Evolutionary conservation across 2,329 filamentous ascomycete species (phyloP).

Genomic region (Monosporascus sp.): DNA sequence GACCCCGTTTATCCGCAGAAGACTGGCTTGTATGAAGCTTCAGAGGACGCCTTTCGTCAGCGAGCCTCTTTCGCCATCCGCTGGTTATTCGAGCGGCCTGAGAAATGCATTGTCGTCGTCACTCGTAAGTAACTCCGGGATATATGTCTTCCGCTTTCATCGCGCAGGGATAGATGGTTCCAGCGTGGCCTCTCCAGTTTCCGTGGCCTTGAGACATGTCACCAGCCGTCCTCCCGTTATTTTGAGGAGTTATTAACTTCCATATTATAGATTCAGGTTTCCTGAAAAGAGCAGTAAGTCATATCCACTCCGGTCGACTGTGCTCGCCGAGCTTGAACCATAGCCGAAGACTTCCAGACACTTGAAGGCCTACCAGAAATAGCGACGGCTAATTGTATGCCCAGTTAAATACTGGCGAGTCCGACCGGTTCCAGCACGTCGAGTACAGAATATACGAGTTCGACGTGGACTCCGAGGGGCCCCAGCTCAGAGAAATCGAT

Average conservation of each 20-base stretch:
- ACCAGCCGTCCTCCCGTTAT: too few species aligned
- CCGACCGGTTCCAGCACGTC: conserved; percentile 17
- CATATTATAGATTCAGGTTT: background rate
- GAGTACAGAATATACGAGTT: conserved; percentile 24
- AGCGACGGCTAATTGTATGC: background rate
- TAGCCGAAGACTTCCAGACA: background rate
- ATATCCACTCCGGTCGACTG: too few species aligned
- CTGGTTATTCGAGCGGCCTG: conserved; percentile 23
- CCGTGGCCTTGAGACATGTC: too few species aligned
- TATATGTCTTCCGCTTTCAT: conserved; percentile 1
- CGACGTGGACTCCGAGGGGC: conserved; percentile 8
- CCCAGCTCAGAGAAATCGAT: conserved; percentile 12
- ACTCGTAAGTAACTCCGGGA: conserved; percentile 9
- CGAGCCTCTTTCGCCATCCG: conserved; percentile 20
- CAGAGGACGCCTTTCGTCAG: conserved; percentile 19
- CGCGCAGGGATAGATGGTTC: too few species aligned
- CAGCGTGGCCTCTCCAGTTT: too few species aligned
- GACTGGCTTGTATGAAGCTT: conserved; percentile 23
- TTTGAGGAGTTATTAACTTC: background rate
- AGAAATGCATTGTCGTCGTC: conserved; percentile 25
- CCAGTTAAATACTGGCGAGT: background rate
- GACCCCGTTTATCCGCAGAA: conserved; percentile 27
- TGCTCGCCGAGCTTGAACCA: too few species aligned
- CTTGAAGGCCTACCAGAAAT: background rate
- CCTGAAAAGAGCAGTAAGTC: background rate